These are phyloP conservation scores for Ustilago tritici DNA, from an alignment of 1,284 basidiomycete species.

Conservation along the genomic window DNA sequence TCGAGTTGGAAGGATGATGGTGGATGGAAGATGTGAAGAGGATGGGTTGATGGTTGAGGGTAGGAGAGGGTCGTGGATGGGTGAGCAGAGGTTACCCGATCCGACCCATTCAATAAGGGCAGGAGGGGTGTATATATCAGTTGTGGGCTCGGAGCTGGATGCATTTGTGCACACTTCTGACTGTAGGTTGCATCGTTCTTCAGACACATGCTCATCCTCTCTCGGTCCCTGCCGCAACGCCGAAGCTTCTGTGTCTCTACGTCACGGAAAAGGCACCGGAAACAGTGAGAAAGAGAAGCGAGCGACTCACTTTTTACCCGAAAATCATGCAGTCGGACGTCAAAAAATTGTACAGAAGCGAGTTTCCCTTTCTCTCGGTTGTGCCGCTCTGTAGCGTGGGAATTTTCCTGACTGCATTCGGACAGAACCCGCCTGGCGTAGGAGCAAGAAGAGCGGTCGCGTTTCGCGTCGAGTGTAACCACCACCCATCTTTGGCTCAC, in stretches of 20 bases:
- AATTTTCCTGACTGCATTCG: conserved; percentile 5
- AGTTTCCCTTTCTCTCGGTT: not conserved
- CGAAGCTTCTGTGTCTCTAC: not conserved
- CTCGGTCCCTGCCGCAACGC: conserved; percentile 8
- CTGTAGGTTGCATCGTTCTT: not conserved
- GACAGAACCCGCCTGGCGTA: conserved; percentile 1
- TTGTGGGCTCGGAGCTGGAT: conserved; percentile 13
- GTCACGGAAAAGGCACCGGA: conserved; percentile 4
- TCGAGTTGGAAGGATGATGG: not conserved
- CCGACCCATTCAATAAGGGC: not conserved
- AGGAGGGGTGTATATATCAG: conserved; percentile 11
- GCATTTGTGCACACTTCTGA: conserved; percentile 3
- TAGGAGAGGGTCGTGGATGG: not conserved
- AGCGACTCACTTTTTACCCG: conserved; percentile 7
- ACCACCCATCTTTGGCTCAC: not conserved
- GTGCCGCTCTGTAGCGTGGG: not conserved
- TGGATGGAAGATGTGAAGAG: not conserved
- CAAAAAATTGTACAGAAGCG: conserved; percentile 9
- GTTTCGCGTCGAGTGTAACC: conserved; percentile 3
- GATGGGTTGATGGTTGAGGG: not conserved
- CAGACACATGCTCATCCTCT: conserved; percentile 3
- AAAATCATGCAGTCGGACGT: conserved; percentile 22
- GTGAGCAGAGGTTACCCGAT: not conserved
- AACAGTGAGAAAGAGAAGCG: conserved; percentile 1
- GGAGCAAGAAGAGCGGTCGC: not conserved